Evolutionary conservation across 2,329 filamentous ascomycete species (phyloP), one percentile per base, ranked within the genome.

Genomic region (Alternaria conjuncta): DNA sequence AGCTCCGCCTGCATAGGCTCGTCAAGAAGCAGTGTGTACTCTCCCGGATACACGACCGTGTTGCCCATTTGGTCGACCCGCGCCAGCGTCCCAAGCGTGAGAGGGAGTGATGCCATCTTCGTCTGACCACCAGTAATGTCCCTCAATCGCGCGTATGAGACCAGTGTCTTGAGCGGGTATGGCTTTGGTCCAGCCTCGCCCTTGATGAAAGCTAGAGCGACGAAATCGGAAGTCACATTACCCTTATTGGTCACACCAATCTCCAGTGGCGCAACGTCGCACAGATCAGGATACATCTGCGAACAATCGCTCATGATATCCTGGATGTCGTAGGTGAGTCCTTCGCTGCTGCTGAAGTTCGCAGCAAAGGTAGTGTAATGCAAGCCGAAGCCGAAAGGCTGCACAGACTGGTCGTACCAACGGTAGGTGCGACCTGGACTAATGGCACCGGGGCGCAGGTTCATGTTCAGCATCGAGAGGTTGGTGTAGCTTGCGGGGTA

Each of bases 351-450:
- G 11, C 23, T 46, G 50, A 61, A 57, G 3, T 56, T 60, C 21
- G 73, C 74, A 2, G 64, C 65, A 72, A 89, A 89, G 41, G 76
- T 85, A 5, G 87, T 89, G 76, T 89, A 89, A 70, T 89, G 86
- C 62, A 88, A 68, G 0, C 87, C 87, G 61, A 82, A 81, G 1
- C 87, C 87, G 60, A 88, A 89, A 0, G 82, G 82, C 54, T 84
- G 82, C 3, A 87, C 81, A 0, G 84, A 80, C n/a, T 78, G 77
- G 30, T 81, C 81, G 72, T 86, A 89, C 86, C 86, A 89, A 66
- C 82, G 84, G 68, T 89, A 89, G 0, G 87, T 89, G 7, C 86
- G 79, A 15, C 87, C 86, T 0, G 86, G 86, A 46, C 80, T 84
- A 2, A 73, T 72, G 2, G 72, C 68, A 30, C 66, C 70, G 2